Base-by-base conservation (phyloP, 2,329 filamentous ascomycete genomes). In the Fusarium armeniacum region DNA sequence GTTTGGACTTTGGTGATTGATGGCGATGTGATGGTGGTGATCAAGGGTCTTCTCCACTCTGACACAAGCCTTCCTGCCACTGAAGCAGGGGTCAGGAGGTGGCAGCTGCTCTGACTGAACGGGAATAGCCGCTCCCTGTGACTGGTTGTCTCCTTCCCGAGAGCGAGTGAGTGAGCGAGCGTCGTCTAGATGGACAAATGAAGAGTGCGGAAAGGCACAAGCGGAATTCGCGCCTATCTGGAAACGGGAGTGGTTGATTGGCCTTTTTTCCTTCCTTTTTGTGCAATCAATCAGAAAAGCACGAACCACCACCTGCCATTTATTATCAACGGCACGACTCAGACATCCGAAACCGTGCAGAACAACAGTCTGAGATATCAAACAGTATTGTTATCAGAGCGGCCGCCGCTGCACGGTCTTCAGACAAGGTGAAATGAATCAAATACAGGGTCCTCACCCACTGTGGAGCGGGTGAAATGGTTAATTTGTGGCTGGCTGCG, bases 11-110 rank as follows among this genome's bases (percentile, higher is more conserved):
- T 30, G 28, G 43, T 41, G 58, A 58, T 40, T 51, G 18, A 38
- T 40, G 47, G 26, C 24, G 32, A 33, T 20, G 20, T 60, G 53
- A 54, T 46, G 46, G 28, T 62, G 58, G 58, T 57, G 62, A 64
- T 41, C 57, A 59, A 72, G 72, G 72, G 70, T 73, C 72, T 60
- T 63, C 38, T 38, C 67, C 59, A 58, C 65, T 62, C 56, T 44
- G 50, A 46, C 41, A 46, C 53, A 65, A 58, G 52, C 61, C 56
- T 50, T 47, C 44, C 16, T 18, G 16, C 24, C 40, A 51, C 28
- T 51, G 24, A 70, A 62, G 70, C 70, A 74, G 70, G 72, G 72
- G 70, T 52, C 13, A 71, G 70, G 67, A 65, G 69, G 32, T 59
- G 46, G 20, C 44, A 66, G 55, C n/a, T n/a, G 45, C 58, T 30